Conservation (phyloP, 495 filamentous ascomycete genomes). For the Penicillium flavigenum region DNA sequence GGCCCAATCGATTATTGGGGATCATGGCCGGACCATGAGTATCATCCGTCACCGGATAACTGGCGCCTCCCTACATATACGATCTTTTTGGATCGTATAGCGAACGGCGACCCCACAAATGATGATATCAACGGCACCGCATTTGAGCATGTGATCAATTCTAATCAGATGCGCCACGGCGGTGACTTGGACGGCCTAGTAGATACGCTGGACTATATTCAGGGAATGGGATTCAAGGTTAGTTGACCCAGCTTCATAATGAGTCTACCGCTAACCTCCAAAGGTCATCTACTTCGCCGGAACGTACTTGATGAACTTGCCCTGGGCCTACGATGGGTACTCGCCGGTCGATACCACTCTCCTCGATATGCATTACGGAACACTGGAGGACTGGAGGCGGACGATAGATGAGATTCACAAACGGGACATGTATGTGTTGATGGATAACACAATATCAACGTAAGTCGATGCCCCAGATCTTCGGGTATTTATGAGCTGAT, state of each 20-base stretch:
- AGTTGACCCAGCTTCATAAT: not conserved
- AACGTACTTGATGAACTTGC: constrained; percentile 42
- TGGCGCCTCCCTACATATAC: constrained; percentile 47
- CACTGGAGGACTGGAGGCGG: constrained; percentile 37
- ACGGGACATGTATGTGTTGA: constrained; percentile 41
- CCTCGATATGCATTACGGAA: constrained; percentile 40
- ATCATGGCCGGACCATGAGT: constrained; percentile 38
- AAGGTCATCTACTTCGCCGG: constrained; percentile 40
- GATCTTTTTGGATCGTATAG: constrained; percentile 40
- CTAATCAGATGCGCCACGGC: constrained; percentile 42
- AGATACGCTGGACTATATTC: constrained; percentile 40
- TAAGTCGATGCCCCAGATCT: constrained; percentile 19
- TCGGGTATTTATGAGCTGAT: not conserved
- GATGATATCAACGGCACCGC: constrained; percentile 20
- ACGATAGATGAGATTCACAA: constrained; percentile 35
- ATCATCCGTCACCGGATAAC: constrained; percentile 42
- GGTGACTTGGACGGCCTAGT: constrained; percentile 38
- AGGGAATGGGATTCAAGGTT: constrained; percentile 41
- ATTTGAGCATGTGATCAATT: constrained; percentile 36
- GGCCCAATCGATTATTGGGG: constrained; percentile 41
- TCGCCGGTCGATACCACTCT: constrained; percentile 42
- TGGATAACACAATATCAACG: constrained; percentile 43
- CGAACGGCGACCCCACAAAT: constrained; percentile 37
- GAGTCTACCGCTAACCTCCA: not conserved
- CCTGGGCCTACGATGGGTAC: constrained; percentile 45